A percentile compares a stretch with the other conserved stretches of the same genome.
These are phyloP conservation scores for Fraxinus pennsylvanica DNA, from an alignment of 257 asterid genomes.

Conservation along the genomic window DNA sequence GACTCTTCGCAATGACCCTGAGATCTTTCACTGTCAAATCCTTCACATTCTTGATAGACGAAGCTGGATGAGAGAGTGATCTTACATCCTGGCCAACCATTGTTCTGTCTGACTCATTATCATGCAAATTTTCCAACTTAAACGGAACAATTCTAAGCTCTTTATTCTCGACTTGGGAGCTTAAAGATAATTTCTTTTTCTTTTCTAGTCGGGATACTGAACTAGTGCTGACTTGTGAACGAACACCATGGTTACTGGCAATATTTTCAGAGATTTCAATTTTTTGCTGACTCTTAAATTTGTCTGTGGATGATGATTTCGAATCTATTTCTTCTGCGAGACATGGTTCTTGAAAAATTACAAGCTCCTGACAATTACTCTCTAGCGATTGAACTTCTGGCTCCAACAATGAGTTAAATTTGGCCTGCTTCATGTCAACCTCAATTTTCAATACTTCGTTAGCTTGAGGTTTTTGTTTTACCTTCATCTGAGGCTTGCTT, in stretches of 20 bases:
- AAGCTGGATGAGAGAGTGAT: background rate
- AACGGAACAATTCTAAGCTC: constrained; percentile 14
- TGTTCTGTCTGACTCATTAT: constrained; percentile 6
- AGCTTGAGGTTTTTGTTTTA: constrained; percentile 25
- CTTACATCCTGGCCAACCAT: constrained; percentile 3
- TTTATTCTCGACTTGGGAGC: constrained; percentile 19
- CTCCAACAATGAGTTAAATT: constrained; percentile 19
- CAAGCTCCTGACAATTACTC: constrained; percentile 13
- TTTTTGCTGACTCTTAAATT: constrained; percentile 19
- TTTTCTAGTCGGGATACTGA: constrained; percentile 22
- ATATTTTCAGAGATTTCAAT: constrained; percentile 6
- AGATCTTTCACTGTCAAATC: constrained; percentile 29
- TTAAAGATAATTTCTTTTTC: constrained; percentile 12
- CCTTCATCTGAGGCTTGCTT: constrained; percentile 22
- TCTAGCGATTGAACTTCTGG: constrained; percentile 24
- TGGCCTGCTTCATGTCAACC: constrained; percentile 16
- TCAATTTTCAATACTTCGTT: constrained; percentile 23
- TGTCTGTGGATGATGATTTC: constrained; percentile 22
- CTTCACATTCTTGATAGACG: background rate
- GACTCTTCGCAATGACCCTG: constrained; percentile 41
- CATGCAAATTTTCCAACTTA: constrained; percentile 16
- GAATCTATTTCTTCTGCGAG: constrained; percentile 28
- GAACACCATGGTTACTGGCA: constrained; percentile 20
- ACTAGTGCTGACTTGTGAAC: constrained; percentile 15
- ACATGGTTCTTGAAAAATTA: constrained; percentile 23